Conservation (phyloP, 2,329 filamentous ascomycete species). For the Epichloe sibirici region DNA sequence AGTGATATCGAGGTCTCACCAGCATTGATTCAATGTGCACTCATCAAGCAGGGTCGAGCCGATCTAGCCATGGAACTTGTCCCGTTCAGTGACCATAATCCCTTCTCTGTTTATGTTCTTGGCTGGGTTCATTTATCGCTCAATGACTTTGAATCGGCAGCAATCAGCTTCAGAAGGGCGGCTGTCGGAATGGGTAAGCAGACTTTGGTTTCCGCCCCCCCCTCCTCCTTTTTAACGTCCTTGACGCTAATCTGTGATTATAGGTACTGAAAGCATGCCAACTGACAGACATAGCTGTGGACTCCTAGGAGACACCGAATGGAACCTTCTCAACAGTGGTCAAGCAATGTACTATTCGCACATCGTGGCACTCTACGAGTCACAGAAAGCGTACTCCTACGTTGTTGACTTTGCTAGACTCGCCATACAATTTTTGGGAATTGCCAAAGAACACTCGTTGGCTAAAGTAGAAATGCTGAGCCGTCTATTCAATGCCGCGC, state of each 20-base stretch:
- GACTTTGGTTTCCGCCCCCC: neutral
- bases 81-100: slow-evolving; percentile 42
- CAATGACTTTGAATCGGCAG: slow-evolving; percentile 61
- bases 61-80: slow-evolving; percentile 47
- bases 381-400: slow-evolving; percentile 61
- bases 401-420: slow-evolving; percentile 75
- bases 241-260: neutral
- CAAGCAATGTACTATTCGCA: slow-evolving; percentile 79
- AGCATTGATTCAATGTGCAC: slow-evolving; percentile 47
- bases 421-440: slow-evolving; percentile 50
- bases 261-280: slow-evolving; percentile 34
- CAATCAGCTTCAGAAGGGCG: slow-evolving; percentile 68
- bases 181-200: slow-evolving; percentile 69
- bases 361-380: slow-evolving; percentile 71
- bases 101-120: slow-evolving; percentile 69
- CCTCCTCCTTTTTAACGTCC: neutral
- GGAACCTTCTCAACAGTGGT: slow-evolving; percentile 56
- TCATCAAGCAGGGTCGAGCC: slow-evolving; percentile 46
- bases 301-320: slow-evolving; percentile 66
- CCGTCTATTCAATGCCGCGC: slow-evolving; percentile 71
- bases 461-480: slow-evolving; percentile 62
- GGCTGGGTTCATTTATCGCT: slow-evolving; percentile 65
- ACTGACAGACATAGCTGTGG: slow-evolving; percentile 45
- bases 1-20: slow-evolving; percentile 54
- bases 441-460: slow-evolving; percentile 19